These are phyloP conservation scores for Rhizopogon roseolus DNA, from an alignment of 768 basidiomycete genomes.

Conservation along the genomic window DNA sequence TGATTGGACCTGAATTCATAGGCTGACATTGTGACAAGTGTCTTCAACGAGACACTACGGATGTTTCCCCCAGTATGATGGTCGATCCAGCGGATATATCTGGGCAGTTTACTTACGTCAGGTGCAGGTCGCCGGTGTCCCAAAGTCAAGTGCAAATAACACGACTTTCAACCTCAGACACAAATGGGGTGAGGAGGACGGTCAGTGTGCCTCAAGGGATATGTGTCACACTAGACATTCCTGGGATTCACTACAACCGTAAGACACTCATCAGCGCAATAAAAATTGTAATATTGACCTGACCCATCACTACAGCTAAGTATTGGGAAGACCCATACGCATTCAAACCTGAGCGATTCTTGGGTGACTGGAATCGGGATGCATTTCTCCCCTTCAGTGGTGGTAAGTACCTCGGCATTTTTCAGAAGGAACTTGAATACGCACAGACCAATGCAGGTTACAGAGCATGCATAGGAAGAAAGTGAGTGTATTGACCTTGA, in stretches of 20 bases:
- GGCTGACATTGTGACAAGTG: constrained; percentile 11
- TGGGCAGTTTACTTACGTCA: neutral
- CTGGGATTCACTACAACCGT: constrained; percentile 51
- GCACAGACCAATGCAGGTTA: constrained; percentile 22
- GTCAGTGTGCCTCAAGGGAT: constrained; percentile 42
- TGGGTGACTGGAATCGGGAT: constrained; percentile 50
- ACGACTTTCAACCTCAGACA: constrained; percentile 30
- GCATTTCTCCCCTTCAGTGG: constrained; percentile 51
- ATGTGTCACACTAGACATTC: constrained; percentile 29
- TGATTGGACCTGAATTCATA: too few relatives aligned
- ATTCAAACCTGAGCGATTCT: constrained; percentile 40
- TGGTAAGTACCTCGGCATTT: constrained; percentile 21
- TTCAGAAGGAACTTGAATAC: neutral
- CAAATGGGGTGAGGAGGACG: constrained; percentile 31
- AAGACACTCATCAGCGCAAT: constrained; percentile 10
- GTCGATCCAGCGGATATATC: too few relatives aligned
- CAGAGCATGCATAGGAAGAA: constrained; percentile 41
- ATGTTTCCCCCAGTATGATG: constrained; percentile 25
- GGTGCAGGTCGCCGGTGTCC: constrained; percentile 33
- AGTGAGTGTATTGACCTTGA: constrained; percentile 19
- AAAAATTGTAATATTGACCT: neutral
- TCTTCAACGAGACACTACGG: constrained; percentile 22
- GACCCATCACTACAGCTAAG: constrained; percentile 3
- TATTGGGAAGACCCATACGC: constrained; percentile 34
- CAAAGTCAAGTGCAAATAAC: constrained; percentile 44